Percentiles rank a stretch among this genome's conserved stretches.
These are phyloP conservation scores for Westerdykella sp. DNA, from an alignment of 2,329 filamentous ascomycete species.

Conservation along the genomic window DNA sequence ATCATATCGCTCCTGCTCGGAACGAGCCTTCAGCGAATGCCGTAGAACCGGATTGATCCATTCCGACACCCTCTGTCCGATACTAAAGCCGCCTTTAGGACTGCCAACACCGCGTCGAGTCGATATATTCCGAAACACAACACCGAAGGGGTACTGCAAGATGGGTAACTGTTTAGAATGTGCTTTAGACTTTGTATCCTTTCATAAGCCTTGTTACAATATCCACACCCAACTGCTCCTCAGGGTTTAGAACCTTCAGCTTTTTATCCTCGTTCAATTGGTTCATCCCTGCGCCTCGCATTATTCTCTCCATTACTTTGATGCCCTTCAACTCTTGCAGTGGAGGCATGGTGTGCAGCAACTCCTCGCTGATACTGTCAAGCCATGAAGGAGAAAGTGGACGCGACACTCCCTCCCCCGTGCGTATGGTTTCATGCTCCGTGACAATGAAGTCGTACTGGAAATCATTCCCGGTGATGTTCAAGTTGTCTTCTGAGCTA, in stretches of 20 bases:
- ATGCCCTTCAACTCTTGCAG: conserved; percentile 34
- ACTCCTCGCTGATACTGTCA: conserved; percentile 31
- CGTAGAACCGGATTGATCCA: no score
- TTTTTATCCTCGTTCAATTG: conserved; percentile 4
- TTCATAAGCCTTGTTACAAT: conserved; percentile 31
- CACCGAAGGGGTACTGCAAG: no score
- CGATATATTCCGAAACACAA: no score
- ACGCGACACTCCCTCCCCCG: conserved; percentile 29
- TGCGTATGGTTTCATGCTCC: conserved; percentile 25
- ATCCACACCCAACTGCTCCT: conserved; percentile 29
- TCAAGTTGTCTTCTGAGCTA: conserved; percentile 8
- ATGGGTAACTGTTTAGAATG: neutral
- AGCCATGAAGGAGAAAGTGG: conserved; percentile 13
- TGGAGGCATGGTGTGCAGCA: conserved; percentile 36
- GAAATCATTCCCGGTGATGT: conserved; percentile 35
- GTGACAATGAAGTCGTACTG: conserved; percentile 41
- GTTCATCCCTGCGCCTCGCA: conserved; percentile 16
- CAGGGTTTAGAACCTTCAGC: conserved; percentile 9
- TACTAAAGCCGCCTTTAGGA: no score
- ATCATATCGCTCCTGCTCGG: no score
- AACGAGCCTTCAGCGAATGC: no score
- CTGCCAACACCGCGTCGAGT: no score
- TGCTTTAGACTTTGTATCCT: conserved; percentile 14
- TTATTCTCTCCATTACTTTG: conserved; percentile 32
- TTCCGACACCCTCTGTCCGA: no score